Conservation (phyloP, 176 grass and related monocot genomes). For the Aegilops bicornis region DNA sequence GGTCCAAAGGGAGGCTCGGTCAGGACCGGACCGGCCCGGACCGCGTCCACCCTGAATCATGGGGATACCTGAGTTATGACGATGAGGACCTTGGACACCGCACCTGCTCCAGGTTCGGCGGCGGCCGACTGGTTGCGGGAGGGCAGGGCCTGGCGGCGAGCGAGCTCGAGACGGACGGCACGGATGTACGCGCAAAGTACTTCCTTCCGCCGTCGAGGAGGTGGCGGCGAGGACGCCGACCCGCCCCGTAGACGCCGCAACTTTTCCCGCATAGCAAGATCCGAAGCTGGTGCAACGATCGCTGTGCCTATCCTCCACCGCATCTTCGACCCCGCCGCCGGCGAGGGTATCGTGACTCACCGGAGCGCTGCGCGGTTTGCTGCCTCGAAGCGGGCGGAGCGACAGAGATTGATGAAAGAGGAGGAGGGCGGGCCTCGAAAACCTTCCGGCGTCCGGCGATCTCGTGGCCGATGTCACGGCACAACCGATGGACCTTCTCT, state of each 20-base stretch:
- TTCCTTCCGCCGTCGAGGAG: conserved; percentile 39
- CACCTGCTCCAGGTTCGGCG: neutral
- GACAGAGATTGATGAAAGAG: too few species aligned
- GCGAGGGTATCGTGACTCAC: too few species aligned
- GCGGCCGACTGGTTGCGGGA: conserved; percentile 6
- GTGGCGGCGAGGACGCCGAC: neutral
- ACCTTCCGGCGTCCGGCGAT: too few species aligned
- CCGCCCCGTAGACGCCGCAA: neutral
- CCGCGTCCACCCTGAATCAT: too few species aligned
- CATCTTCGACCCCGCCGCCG: neutral
- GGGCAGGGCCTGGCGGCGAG: conserved; percentile 31
- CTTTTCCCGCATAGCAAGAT: conserved; percentile 17
- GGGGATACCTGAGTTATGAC: conserved; percentile 69
- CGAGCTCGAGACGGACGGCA: conserved; percentile 12
- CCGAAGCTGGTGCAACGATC: neutral
- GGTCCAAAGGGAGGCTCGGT: too few species aligned
- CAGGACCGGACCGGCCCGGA: too few species aligned
- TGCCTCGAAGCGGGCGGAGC: too few species aligned
- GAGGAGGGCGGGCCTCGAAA: too few species aligned
- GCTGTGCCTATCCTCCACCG: neutral
- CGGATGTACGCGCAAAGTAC: neutral
- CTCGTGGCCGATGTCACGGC: too few species aligned
- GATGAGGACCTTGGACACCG: conserved; percentile 63
- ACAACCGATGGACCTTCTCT: too few species aligned
- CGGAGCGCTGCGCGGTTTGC: too few species aligned